Base-by-base conservation (phyloP, 768 basidiomycete genomes). In the Leccinellum albellum region DNA sequence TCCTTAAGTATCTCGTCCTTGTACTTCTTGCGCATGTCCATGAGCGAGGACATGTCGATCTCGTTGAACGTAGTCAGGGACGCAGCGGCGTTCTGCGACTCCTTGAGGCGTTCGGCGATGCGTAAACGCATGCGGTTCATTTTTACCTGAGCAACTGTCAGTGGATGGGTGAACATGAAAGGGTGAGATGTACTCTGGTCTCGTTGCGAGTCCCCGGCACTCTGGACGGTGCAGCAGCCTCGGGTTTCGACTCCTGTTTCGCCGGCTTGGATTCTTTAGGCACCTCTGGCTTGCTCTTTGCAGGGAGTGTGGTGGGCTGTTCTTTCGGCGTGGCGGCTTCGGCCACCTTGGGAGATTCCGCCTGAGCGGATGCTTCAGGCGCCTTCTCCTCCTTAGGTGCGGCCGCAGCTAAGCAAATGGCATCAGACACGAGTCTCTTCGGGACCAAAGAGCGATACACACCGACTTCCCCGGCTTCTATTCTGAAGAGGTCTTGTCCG, bases 31-130 rank as follows among this genome's bases (percentile, higher is more conserved):
- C 96, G 90, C 86, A 98, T 85, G 42, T 88, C 87, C 78, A 97
- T 90, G 55, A 98, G 78, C 44, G 91, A 88, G 42, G 93, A 94
- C 96, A 99, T 98, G 79, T 98, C 96, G 70, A 99, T 92, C 76
- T 99, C 96, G 78, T 99, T 98, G 84, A 99, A 99, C 24, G 96
- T 98, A 32, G 97, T 98, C 58, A 98, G 75, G 50, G 94, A 95
- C 48, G 96, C 96, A 4, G 96, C 97, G 20, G 91, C 85, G 70
- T 98, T 97, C 73, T 99, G 96, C 23, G 95, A 96, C 71, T 97
- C 89, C 78, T 99, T 99, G 71, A 99, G 84, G 52, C 96, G 94
- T 75, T 95, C 93, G 48, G 95, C 89, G 67, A 99, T 99, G 60
- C 95, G 92, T 61, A 91, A 80, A 48, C 96, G 91, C 97, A 99